phyloP scores from a whole-genome alignment of 2,329 filamentous ascomycete species.

The Exutisphaerella laricina region DNA sequence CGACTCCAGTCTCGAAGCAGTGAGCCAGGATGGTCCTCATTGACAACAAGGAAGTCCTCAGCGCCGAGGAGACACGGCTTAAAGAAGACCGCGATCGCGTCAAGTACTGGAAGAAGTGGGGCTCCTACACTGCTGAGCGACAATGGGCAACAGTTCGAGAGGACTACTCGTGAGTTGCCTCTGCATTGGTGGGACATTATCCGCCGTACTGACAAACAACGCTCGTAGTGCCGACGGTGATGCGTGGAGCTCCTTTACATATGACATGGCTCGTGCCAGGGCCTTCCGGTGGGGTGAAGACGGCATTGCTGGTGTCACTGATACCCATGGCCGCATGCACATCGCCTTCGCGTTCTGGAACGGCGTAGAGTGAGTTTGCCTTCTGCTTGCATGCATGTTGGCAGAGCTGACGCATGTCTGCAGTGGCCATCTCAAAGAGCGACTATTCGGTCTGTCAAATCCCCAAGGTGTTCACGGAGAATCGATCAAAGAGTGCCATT shows the following conservation, averaged over 20 bases:
- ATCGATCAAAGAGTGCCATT: slow-evolving; percentile 93
- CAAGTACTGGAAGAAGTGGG: slow-evolving; percentile 99
- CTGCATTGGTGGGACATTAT: no score
- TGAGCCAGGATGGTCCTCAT: slow-evolving; percentile 87
- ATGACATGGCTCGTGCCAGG: slow-evolving; percentile 83
- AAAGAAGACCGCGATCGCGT: slow-evolving; percentile 74
- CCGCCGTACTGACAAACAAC: no score
- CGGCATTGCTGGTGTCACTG: slow-evolving; percentile 91
- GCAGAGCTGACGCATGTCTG: slow-evolving; percentile 38
- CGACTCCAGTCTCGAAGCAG: no score
- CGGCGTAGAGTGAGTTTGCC: slow-evolving; percentile 70
- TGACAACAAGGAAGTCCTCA: slow-evolving; percentile 80
- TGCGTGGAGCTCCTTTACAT: slow-evolving; percentile 94
- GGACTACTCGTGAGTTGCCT: slow-evolving; percentile 76
- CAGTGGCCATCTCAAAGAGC: slow-evolving; percentile 89
- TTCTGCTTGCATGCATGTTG: neutral
- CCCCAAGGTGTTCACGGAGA: slow-evolving; percentile 97
- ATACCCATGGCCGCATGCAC: slow-evolving; percentile 86
- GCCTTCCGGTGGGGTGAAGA: slow-evolving; percentile 95
- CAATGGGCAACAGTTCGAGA: slow-evolving; percentile 77
- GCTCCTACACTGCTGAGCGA: slow-evolving; percentile 84
- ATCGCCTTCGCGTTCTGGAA: slow-evolving; percentile 98
- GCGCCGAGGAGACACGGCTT: slow-evolving; percentile 84
- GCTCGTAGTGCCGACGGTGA: slow-evolving; percentile 68
- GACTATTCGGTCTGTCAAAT: slow-evolving; percentile 90